Conservation (phyloP, 2,329 filamentous ascomycete species). For the Alternaria rosae region DNA sequence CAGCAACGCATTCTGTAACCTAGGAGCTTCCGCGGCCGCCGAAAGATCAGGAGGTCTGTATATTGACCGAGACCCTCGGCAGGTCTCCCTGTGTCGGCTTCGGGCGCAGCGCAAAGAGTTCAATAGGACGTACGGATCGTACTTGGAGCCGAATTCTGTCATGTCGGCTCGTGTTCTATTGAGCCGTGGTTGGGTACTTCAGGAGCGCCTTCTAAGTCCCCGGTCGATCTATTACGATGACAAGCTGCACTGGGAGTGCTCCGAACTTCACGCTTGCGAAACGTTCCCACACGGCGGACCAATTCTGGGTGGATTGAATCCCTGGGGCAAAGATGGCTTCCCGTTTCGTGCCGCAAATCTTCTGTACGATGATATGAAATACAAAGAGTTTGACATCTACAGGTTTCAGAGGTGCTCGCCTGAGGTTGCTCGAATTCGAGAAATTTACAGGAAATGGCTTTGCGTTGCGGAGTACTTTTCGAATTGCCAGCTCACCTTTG, state of each 20-base stretch:
- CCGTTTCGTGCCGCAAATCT: not conserved
- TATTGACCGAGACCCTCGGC: not conserved
- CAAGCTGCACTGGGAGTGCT: not conserved
- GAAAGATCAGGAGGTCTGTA: not conserved
- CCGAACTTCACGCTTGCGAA: not conserved
- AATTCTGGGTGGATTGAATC: rapidly evolving
- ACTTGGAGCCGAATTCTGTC: not conserved
- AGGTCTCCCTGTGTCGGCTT: not conserved
- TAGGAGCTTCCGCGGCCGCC: not conserved
- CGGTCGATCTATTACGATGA: not conserved
- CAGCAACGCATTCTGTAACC: not conserved
- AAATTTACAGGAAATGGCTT: not conserved
- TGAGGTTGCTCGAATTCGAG: not conserved
- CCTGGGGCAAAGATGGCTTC: not conserved
- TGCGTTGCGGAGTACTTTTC: not conserved
- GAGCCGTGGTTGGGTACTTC: not conserved
- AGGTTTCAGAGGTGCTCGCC: not conserved
- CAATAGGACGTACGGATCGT: not conserved
- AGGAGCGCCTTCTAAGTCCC: not conserved
- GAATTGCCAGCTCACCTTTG: not conserved
- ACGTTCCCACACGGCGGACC: not conserved
- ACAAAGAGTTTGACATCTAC: not conserved
- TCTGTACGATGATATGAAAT: not conserved
- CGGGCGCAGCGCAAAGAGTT: not conserved
- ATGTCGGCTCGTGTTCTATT: not conserved